phyloP scores from a whole-genome alignment of 2,329 filamentous ascomycete species.

The Clarireedia homoeocarpa region DNA sequence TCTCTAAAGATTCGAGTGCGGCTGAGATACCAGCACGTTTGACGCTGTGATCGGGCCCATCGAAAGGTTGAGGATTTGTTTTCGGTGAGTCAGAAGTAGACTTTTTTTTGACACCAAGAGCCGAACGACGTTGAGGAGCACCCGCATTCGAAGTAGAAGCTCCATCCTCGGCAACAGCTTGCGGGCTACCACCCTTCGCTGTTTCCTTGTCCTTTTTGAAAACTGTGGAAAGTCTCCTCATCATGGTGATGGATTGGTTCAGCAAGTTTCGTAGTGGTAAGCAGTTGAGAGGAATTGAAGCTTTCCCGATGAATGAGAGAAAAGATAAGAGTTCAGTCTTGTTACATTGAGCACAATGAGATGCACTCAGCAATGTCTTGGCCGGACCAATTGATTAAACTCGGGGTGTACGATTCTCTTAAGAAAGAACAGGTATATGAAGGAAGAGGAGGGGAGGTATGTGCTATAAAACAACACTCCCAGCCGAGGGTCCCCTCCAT shows the following conservation, averaged over 20 bases:
- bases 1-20: slow-evolving; percentile 12
- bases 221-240: slow-evolving; percentile 10
- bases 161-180: not conserved
- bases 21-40: slow-evolving; percentile 10
- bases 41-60: slow-evolving; percentile 14
- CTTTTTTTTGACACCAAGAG: not conserved
- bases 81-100: not conserved
- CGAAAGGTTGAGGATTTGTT: slow-evolving; percentile 5
- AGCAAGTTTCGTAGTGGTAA: not conserved
- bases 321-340: not conserved
- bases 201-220: slow-evolving; percentile 13
- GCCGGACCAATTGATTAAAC: not conserved
- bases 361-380: not conserved
- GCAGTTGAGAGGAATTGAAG: not conserved
- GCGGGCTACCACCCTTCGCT: not conserved
- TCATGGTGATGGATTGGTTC: not conserved
- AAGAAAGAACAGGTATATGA: not conserved
- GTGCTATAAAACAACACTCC: not conserved
- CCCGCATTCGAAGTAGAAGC: not conserved
- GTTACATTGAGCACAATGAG: not conserved
- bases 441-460: not conserved
- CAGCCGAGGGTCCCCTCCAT: not conserved
- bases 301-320: not conserved
- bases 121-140: not conserved
- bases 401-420: not conserved